Evolutionary conservation across 1,139 yeast species (phyloP), one percentile per base, ranked within the genome.

Genomic region (Yamadazyma trypodendri): DNA sequence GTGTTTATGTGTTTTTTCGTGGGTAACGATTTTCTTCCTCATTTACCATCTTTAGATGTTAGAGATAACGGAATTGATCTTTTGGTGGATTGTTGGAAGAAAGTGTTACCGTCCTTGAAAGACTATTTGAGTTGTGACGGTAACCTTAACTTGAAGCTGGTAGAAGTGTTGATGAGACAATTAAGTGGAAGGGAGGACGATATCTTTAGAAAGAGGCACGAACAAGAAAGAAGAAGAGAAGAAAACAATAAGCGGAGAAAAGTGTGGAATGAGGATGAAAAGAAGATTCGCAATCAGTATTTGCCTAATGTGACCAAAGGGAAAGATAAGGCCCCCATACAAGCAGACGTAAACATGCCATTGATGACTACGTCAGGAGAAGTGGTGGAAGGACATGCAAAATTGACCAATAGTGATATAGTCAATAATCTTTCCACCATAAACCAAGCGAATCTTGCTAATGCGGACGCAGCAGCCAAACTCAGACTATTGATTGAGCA

Each of bases 21-120:
- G 41, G 99, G 99, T 60, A 94, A 94, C 58, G 99, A 94, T 78
- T 94, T 94, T 72, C 71, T 94, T 55, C 99, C 99, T 2, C 98
- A 92, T 63, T 68, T 94, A 48, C 98, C 99, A 6, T 82, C 95
- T 37, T 72, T 94, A 44, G 97, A 92, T 56, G 97, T 92, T 31
- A 78, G 98, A 50, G 97, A 94, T 60, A 87, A 88, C 54, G 92
- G 96, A 50, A 86, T 92, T 53, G 97, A 90, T 55, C 71, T 79
- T 27, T 65, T 92, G 40, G 82, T 88, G 7, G 75, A 74, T 30
- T 79, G 92, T 35, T 92, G 98, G 98, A 89, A 90, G 54, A 69
- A 77, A 22, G 61, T 77, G 1, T 58, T 92, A 36, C 84, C 94
- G 1, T 55, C 61, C 21, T 68, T 86, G 65, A 79, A 78, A 37